Evolutionary conservation across 345 rosid genomes (phyloP).

Genomic region (Draba incana): DNA sequence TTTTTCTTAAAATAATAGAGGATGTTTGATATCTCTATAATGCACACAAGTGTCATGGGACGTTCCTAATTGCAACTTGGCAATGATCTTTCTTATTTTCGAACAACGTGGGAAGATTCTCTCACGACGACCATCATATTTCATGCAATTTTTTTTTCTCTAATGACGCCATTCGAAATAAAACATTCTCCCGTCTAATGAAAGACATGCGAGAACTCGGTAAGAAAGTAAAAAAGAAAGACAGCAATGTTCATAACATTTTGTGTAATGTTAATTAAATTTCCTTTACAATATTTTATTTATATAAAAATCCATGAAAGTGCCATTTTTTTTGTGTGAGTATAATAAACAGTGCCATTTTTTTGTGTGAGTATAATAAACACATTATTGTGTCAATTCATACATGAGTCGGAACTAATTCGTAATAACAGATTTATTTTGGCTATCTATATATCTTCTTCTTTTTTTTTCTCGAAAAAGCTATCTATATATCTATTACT

Average conservation of each 20-base stretch:
- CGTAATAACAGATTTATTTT: neutral
- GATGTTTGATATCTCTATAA: neutral
- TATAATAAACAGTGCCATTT: neutral
- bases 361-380: neutral
- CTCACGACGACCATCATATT: conserved; percentile 29
- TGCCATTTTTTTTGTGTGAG: neutral
- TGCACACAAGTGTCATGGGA: conserved; percentile 23
- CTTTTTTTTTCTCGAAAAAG: no score
- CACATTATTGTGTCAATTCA: conserved; percentile 1
- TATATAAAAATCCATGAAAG: neutral
- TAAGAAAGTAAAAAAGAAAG: neutral
- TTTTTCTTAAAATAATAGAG: conserved; percentile 14
- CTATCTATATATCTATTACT: no score
- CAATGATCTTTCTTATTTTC: conserved; percentile 27
- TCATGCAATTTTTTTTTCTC: neutral
- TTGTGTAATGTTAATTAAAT: neutral
- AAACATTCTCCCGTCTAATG: conserved; percentile 25
- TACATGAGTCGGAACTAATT: neutral
- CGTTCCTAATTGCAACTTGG: conserved; percentile 30
- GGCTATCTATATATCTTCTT: neutral
- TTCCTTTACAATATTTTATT: neutral
- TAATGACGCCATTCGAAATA: conserved; percentile 10
- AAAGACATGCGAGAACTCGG: conserved; percentile 7
- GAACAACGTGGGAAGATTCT: conserved; percentile 37
- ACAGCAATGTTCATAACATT: neutral